A percentile compares a stretch with the other conserved stretches of the same genome.
phyloP scores from a whole-genome alignment of 306 rosid species.

The Trifolium fragiferum region DNA sequence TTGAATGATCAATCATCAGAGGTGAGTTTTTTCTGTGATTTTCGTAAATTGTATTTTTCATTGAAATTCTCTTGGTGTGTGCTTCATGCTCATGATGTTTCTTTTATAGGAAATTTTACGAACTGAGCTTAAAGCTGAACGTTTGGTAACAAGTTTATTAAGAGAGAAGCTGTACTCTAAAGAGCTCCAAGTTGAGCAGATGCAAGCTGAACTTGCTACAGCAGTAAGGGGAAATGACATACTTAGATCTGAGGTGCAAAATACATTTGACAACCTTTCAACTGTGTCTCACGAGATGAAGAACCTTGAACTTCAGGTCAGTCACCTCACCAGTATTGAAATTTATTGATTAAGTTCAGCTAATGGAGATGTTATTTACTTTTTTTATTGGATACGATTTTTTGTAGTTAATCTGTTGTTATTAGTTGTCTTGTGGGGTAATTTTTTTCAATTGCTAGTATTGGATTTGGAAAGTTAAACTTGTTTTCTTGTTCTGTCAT shows the following conservation, averaged over 20 bases:
- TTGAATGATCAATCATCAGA: slow-evolving; percentile 62
- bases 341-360: slow-evolving; percentile 31
- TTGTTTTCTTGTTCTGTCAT: not conserved
- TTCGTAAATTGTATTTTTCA: no score
- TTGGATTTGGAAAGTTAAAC: slow-evolving; percentile 5
- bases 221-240: slow-evolving; percentile 92
- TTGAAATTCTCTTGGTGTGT: slow-evolving; percentile 30
- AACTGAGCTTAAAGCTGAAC: slow-evolving; percentile 84
- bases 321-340: slow-evolving; percentile 9
- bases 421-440: slow-evolving; percentile 14
- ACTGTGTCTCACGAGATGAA: slow-evolving; percentile 66
- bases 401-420: not conserved
- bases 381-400: not conserved
- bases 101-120: slow-evolving; percentile 59
- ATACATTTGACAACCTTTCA: slow-evolving; percentile 75
- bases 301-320: slow-evolving; percentile 89
- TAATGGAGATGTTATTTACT: not conserved
- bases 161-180: slow-evolving; percentile 84
- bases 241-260: slow-evolving; percentile 79
- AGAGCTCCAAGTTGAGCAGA: slow-evolving; percentile 84
- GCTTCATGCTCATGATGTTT: slow-evolving; percentile 12
- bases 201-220: slow-evolving; percentile 90
- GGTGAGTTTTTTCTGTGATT: slow-evolving; percentile 64
- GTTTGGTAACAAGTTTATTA: slow-evolving; percentile 72
- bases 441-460: slow-evolving; percentile 12